Evolutionary conservation across 1,284 basidiomycete genomes (phyloP).

Genomic region (Porodaedalea pini): DNA sequence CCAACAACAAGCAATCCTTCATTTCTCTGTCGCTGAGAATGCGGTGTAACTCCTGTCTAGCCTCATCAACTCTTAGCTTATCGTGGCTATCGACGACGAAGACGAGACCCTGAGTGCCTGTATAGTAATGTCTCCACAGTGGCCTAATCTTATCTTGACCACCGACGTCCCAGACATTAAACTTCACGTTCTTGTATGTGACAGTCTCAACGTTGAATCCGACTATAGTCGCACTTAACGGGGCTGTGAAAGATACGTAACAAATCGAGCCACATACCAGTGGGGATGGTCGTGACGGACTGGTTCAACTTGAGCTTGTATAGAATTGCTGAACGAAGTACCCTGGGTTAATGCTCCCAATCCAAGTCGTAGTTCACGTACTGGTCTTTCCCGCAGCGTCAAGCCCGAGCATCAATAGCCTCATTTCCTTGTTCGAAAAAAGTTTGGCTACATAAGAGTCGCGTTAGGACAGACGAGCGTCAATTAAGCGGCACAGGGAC

Average conservation of each 20-base stretch:
- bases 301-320: conserved; percentile 99
- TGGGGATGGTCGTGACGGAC: conserved; percentile 98
- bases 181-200: conserved; percentile 99
- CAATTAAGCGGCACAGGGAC: conserved; percentile 16
- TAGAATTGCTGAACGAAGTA: conserved; percentile 74
- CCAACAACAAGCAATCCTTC: conserved; percentile 94
- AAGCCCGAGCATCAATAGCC: conserved; percentile 85
- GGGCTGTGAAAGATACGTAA: conserved; percentile 12
- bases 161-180: conserved; percentile 99
- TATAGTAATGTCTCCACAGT: conserved; percentile 97
- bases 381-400: conserved; percentile 98
- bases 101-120: conserved; percentile 99
- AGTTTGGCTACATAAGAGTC: conserved; percentile 65
- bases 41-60: conserved; percentile 92
- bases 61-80: conserved; percentile 93
- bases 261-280: conserved; percentile 55
- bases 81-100: conserved; percentile 93
- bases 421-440: conserved; percentile 99
- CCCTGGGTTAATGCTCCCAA: not conserved
- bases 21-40: conserved; percentile 98
- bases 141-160: conserved; percentile 99
- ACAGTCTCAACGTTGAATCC: conserved; percentile 99
- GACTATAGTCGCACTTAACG: conserved; percentile 45
- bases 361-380: conserved; percentile 27
- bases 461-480: conserved; percentile 4